Evolutionary conservation across 169 alveolate genomes (phyloP).

Genomic region (Eimeria tenella): DNA sequence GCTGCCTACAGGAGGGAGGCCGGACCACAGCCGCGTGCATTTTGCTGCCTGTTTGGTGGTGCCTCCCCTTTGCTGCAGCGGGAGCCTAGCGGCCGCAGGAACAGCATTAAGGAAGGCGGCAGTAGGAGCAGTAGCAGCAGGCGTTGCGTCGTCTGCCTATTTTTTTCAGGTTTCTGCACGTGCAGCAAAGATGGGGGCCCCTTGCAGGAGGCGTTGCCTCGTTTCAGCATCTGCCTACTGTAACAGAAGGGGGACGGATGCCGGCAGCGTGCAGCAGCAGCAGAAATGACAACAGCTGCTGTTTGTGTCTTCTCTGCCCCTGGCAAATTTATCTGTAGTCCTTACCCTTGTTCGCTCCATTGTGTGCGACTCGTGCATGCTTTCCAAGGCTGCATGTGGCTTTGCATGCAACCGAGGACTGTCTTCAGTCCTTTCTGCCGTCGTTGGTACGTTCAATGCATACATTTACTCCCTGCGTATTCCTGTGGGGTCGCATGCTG

Average conservation of each 20-base stretch:
- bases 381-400: too few relatives aligned
- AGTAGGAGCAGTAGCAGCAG: background rate
- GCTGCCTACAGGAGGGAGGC: background rate
- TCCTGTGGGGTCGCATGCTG: background rate
- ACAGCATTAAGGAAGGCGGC: background rate
- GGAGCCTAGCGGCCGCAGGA: slow-evolving; percentile 1
- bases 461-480: background rate
- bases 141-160: background rate
- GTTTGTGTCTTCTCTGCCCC: background rate
- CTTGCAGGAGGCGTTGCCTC: background rate
- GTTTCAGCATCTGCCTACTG: background rate
- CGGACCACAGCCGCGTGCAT: background rate
- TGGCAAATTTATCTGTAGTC: background rate
- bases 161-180: slow-evolving; percentile 29
- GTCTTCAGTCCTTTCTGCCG: too few relatives aligned
- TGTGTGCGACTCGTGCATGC: background rate
- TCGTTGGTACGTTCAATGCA: background rate
- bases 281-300: background rate
- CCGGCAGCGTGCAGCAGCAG: background rate
- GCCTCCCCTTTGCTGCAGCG: background rate
- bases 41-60: background rate
- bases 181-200: slow-evolving; percentile 5
- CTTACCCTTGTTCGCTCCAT: background rate
- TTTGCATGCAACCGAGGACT: too few relatives aligned
- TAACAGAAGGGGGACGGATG: background rate